Conservation (phyloP, 202 grass and related monocot genomes). For the Dendrocalamus latiflorus region DNA sequence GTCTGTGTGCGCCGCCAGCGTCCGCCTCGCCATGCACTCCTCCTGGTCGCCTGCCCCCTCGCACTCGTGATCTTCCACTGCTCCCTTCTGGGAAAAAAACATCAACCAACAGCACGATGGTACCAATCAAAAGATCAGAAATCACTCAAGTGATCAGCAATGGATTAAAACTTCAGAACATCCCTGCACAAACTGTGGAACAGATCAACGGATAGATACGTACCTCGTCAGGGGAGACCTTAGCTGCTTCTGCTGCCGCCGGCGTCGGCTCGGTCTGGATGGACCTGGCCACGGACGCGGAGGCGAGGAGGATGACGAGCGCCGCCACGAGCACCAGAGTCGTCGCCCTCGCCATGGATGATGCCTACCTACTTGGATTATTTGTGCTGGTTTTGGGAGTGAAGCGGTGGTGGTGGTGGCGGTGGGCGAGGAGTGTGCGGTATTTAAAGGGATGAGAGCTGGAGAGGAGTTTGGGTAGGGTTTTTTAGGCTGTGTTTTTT, state of each 20-base stretch:
- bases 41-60: constrained; percentile 40
- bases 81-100: background rate
- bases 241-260: background rate
- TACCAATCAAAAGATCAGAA: background rate
- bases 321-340: constrained; percentile 18
- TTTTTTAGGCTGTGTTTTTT: too few relatives aligned
- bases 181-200: background rate
- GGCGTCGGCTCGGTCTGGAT: background rate
- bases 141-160: too few relatives aligned
- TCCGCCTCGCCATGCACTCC: constrained; percentile 54
- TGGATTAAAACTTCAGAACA: background rate
- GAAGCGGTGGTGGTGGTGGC: background rate
- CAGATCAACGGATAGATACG: background rate
- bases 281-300: constrained; percentile 9
- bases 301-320: constrained; percentile 30
- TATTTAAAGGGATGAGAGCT: too few relatives aligned
- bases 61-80: constrained; percentile 17
- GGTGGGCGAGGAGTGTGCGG: background rate
- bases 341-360: constrained; percentile 19
- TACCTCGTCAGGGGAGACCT: background rate
- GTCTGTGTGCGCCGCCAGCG: constrained; percentile 52
- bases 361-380: background rate
- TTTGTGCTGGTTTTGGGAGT: background rate
- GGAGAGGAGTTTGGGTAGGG: too few relatives aligned
- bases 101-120: background rate